Evolutionary conservation across 495 filamentous ascomycete species (phyloP), one percentile per base, ranked within the genome.

Genomic region (Xylaria telfairii): DNA sequence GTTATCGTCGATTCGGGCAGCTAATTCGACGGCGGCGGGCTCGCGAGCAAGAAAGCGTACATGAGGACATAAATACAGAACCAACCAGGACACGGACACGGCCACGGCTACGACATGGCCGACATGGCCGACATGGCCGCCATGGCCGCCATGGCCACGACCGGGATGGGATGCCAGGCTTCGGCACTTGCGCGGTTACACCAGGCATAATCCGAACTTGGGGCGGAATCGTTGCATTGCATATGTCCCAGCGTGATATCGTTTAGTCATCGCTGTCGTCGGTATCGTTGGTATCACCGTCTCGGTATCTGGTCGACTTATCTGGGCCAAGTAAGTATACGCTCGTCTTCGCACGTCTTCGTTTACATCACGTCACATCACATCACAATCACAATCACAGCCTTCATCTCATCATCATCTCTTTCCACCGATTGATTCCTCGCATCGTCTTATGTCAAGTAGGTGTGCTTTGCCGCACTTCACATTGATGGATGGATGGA

Each of bases 161-260:
- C 24, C 51, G 51, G 26, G 24, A 53, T 17, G 41, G 2, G 24
- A 4, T 24, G 13, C 62, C 62, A 34, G 19, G n/a, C 5, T 10
- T 65, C 62, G 62, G 62, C 62, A 65, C 44, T 65, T 65, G 44
- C 15, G 8, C 62, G 44, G 62, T 51, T 65, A 65, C 62, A 65
- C 62, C 24, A 47, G 62, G 44, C 13, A 51, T 34, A 46, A 32
- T 19, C 17, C 24, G 21, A 13, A 2, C 60, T 51, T 26, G 59
- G 59, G 59, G 32, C 24, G 17, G 60, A 63, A n/a, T 51, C 15
- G 62, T 65, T 65, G 24, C 62, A 65, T 65, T 51, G 62, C 62
- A 65, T 65, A 47, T 63, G 19, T 32, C 32, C 56, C 17, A n/a
- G 3, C 19, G 30, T 15, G 15, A 4, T 19, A 59, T 21, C 30